phyloP scores from a whole-genome alignment of 257 asterid species.

The Plantago elongata region DNA sequence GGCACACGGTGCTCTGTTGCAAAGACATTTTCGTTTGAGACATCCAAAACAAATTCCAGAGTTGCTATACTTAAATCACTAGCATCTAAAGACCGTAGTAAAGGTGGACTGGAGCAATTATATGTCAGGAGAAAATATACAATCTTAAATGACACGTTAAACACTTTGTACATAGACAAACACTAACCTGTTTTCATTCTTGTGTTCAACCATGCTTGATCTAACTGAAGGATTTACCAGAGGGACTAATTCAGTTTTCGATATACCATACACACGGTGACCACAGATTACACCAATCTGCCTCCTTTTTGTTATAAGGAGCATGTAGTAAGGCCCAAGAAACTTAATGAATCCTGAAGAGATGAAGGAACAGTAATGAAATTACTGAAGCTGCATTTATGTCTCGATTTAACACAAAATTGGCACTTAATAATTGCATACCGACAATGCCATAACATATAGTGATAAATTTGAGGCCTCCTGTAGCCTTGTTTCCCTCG shows the following conservation, averaged over 20 bases:
- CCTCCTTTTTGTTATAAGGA: slow-evolving; percentile 88
- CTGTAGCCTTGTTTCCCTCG: slow-evolving; percentile 61
- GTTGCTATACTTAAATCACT: too few species aligned
- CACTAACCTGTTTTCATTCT: slow-evolving; percentile 76
- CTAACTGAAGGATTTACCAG: slow-evolving; percentile 62
- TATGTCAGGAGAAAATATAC: too few species aligned
- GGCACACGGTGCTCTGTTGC: not conserved
- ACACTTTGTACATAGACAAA: slow-evolving; percentile 15
- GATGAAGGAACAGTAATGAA: slow-evolving; percentile 7
- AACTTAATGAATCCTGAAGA: slow-evolving; percentile 61
- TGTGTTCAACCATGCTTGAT: slow-evolving; percentile 49
- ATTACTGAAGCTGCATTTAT: not conserved
- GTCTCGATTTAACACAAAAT: not conserved
- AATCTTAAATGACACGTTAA: slow-evolving; percentile 6
- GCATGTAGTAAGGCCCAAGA: slow-evolving; percentile 90
- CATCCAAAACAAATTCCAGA: too few species aligned
- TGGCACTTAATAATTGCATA: slow-evolving; percentile 29
- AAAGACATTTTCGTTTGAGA: not conserved
- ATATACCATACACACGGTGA: slow-evolving; percentile 72
- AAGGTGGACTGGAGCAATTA: too few species aligned
- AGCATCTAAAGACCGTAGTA: too few species aligned
- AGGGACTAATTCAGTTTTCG: slow-evolving; percentile 76
- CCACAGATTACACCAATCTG: slow-evolving; percentile 84
- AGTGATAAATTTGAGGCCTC: slow-evolving; percentile 66
- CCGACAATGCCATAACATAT: slow-evolving; percentile 77